Base-by-base conservation (phyloP, 2,329 filamentous ascomycete species). In the Chaetomium globosum region DNA sequence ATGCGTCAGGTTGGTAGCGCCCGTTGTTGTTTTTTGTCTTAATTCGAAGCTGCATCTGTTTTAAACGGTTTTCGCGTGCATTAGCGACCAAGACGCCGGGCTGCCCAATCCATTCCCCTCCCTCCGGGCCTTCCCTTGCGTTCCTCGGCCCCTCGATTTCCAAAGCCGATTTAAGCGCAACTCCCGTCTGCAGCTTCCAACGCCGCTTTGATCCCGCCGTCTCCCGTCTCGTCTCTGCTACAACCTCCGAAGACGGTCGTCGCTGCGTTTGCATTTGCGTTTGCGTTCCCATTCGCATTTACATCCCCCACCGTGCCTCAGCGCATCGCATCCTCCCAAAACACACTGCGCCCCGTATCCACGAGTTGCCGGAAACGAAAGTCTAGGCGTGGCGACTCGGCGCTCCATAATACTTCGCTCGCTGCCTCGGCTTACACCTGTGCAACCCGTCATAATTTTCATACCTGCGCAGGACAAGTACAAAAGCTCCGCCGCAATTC, bases 361-460 rank as follows among this genome's bases (percentile, higher is more conserved):
- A 28, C 13, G 48, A 43, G 52, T 16, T 16, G 36, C 59, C 49
- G 31, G 54, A 59, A 59, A 21, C 55, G 49, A 39, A 39, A 52
- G 52, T 28, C 43, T 53, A 8, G 36, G 36, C 57, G 65, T 58
- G 65, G 65, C 65, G 52, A 61, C 52, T 58, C 56, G 53, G 63
- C 56, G n/a, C 49, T 48, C 58, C 43, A 65, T 56, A 60, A 53
- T 52, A 60, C 43, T 30, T 53, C 53, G 28, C 55, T 51, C 60
- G 46, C 48, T 9, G 39, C 52, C 57, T 66, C 65, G 65, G 51
- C 57, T 55, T 59, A 26, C 46, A 63, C 30, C 56, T 28, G 39
- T 12, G 33, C 30, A 48, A 36, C n/a, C 16, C n/a, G 33, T 4
- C 23, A 23, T 43, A 43, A 21, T 51, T 52, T 26, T 48, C 19